Conservation (phyloP, 2,329 filamentous ascomycete species). For the Leptographium wingfieldii region DNA sequence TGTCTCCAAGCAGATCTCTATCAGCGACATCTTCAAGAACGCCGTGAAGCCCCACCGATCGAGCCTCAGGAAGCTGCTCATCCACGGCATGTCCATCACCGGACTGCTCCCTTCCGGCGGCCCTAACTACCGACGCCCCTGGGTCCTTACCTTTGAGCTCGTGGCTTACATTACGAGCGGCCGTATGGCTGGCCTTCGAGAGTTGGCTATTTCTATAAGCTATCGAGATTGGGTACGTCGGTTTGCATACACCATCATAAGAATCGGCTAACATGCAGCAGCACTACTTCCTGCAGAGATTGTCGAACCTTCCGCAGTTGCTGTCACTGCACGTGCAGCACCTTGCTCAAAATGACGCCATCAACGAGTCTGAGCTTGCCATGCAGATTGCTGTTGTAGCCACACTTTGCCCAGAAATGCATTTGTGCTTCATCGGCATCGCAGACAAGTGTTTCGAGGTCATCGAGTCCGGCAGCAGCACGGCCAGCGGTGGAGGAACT, state of each 20-base stretch:
- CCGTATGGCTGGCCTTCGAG: conserved; percentile 57
- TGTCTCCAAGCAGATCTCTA: conserved; percentile 39
- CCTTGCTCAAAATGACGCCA: conserved; percentile 17
- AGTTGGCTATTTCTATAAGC: conserved; percentile 60
- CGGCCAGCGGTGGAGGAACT: background rate
- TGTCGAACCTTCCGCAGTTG: conserved; percentile 58
- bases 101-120: conserved; percentile 24
- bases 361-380: conserved; percentile 52
- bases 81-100: conserved; percentile 51
- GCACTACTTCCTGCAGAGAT: conserved; percentile 67
- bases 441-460: conserved; percentile 73
- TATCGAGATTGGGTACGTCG: conserved; percentile 64
- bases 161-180: conserved; percentile 64
- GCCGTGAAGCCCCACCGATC: conserved; percentile 56
- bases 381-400: conserved; percentile 69
- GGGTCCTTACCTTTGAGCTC: conserved; percentile 59
- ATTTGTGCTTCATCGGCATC: conserved; percentile 67
- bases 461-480: conserved; percentile 34
- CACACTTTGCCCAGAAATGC: conserved; percentile 60
- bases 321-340: conserved; percentile 30
- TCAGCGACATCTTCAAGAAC: conserved; percentile 59
- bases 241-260: background rate
- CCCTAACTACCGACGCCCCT: conserved; percentile 46
- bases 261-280: conserved; percentile 19
- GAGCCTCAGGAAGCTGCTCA: conserved; percentile 60